A percentile compares a stretch with the other conserved stretches of the same genome.
Evolutionary conservation across 768 basidiomycete species (phyloP).

Genomic region (Boletellus emodensis): DNA sequence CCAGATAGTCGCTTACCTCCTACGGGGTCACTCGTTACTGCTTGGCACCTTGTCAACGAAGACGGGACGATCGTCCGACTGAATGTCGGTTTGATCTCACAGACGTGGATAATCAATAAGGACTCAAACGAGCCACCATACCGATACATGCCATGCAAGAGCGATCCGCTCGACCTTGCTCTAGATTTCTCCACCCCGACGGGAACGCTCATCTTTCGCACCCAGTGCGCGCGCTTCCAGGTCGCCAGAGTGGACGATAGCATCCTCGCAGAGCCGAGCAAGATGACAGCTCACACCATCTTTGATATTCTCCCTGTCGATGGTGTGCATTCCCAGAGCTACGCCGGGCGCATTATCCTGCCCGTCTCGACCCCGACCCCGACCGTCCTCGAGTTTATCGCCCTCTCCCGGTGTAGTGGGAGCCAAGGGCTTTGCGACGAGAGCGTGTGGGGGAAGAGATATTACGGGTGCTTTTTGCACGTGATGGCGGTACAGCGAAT

Average conservation of each 20-base stretch:
- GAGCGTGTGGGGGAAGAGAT: constrained; percentile 4
- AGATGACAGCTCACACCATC: constrained; percentile 1
- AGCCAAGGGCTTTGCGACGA: constrained; percentile 10
- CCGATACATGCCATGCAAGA: constrained; percentile 4
- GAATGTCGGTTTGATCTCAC: constrained; percentile 4
- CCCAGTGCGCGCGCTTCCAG: constrained; percentile 12
- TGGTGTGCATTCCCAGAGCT: not conserved
- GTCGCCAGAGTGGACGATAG: constrained; percentile 2
- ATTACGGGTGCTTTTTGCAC: constrained; percentile 15
- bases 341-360: constrained; percentile 16
- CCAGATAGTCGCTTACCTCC: constrained; percentile 3
- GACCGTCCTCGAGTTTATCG: constrained; percentile 14
- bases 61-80: constrained; percentile 5
- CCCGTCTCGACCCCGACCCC: constrained; percentile 8
- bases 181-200: constrained; percentile 1
- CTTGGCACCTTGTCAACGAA: constrained; percentile 17
- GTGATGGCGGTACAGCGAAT: constrained; percentile 18
- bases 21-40: constrained; percentile 15
- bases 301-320: constrained; percentile 9
- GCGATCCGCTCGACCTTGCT: not conserved
- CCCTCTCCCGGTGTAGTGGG: constrained; percentile 12
- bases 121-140: not conserved
- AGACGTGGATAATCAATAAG: not conserved
- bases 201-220: constrained; percentile 24
- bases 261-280: not conserved